Evolutionary conservation across 305 asterid species (phyloP).

Genomic region (Fraxinus velutina): DNA sequence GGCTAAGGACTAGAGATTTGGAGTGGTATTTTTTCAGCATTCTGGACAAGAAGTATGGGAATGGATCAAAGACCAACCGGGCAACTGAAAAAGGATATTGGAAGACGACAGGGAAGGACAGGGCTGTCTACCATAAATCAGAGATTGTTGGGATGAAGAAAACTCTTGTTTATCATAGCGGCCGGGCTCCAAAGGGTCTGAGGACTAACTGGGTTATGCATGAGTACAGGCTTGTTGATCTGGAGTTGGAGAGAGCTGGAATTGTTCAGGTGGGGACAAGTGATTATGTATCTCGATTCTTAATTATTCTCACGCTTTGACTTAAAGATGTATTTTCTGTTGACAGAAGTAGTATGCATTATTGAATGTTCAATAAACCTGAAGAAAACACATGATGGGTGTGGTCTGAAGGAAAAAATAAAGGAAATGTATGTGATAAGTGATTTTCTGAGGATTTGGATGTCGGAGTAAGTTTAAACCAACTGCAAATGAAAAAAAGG

Average conservation of each 20-base stretch:
- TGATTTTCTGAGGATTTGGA: constrained; percentile 6
- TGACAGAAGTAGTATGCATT: background rate
- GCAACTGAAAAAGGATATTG: constrained; percentile 93
- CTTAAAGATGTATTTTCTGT: background rate
- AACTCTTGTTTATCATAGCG: constrained; percentile 85
- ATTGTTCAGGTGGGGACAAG: constrained; percentile 55
- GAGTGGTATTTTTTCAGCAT: constrained; percentile 95
- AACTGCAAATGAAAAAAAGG: background rate
- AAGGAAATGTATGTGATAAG: background rate
- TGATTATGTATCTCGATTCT: constrained; percentile 11
- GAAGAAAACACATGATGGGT: background rate
- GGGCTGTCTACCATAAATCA: constrained; percentile 67
- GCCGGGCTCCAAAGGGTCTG: constrained; percentile 96
- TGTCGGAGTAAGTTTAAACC: constrained; percentile 29
- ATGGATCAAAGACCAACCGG: constrained; percentile 83
- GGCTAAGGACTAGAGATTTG: constrained; percentile 69
- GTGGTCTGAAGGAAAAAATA: background rate
- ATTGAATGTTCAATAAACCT: background rate
- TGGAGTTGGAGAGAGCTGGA: constrained; percentile 65
- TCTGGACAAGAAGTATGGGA: constrained; percentile 90
- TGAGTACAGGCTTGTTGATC: constrained; percentile 78
- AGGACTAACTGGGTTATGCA: constrained; percentile 98
- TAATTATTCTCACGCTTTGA: background rate
- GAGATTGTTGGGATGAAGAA: constrained; percentile 89
- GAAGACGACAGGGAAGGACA: constrained; percentile 97